These are phyloP conservation scores for Discostella pseudostelligera DNA, from an alignment of 108 stramenopile species.

Conservation along the genomic window DNA sequence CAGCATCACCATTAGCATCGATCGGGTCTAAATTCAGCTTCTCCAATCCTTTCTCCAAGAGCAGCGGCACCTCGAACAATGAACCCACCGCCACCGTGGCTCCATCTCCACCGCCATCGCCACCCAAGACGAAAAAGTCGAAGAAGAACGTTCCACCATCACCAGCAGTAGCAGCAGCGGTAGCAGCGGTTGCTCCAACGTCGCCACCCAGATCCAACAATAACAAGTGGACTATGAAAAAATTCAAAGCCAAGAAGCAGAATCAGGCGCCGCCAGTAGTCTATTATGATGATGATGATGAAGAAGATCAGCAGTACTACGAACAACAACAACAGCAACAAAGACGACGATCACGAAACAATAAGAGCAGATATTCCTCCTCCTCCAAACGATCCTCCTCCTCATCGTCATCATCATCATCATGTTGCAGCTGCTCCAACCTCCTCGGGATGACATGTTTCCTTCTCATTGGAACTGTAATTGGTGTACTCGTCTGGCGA, in stretches of 20 bases:
- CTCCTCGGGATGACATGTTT: not conserved
- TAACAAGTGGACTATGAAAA: not conserved
- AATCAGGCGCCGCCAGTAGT: not conserved
- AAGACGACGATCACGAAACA: too few relatives aligned
- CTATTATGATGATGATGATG: not conserved
- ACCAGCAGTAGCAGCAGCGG: too few relatives aligned
- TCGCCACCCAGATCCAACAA: not conserved
- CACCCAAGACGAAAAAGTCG: too few relatives aligned
- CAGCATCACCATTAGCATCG: not conserved
- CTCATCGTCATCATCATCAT: conserved; percentile 9
- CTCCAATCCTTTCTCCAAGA: conserved; percentile 1
- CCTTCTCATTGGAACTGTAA: conserved; percentile 7
- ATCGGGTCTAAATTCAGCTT: conserved; percentile 6
- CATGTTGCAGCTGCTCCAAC: conserved; percentile 16
- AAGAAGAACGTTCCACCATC: too few relatives aligned
- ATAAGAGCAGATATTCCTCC: not conserved
- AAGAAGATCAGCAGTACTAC: not conserved
- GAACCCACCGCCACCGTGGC: not conserved
- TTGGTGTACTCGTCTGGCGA: conserved; percentile 11
- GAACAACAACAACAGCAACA: not conserved
- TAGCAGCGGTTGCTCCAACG: too few relatives aligned
- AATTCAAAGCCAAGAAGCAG: not conserved
- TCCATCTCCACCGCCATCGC: not conserved
- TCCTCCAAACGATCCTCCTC: too few relatives aligned
- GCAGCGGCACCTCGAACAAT: not conserved